Evolutionary conservation across 1,284 basidiomycete species (phyloP).

Genomic region (Fomitopsis pinicola): DNA sequence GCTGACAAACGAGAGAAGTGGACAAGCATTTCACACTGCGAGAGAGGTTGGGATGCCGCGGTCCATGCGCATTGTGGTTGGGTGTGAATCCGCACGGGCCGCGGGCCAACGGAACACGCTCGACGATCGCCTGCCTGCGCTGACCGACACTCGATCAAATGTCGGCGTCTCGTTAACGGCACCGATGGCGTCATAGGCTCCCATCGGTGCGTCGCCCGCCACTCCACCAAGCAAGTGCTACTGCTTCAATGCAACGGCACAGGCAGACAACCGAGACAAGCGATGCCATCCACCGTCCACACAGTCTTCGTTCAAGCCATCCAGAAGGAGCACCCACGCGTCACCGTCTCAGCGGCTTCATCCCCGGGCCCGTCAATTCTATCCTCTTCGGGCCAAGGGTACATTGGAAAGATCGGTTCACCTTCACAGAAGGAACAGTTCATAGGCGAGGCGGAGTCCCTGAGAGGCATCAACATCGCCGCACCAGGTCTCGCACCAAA

Average conservation of each 20-base stretch:
- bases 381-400: constrained; percentile 55
- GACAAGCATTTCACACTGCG: neutral
- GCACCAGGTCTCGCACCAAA: constrained; percentile 66
- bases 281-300: constrained; percentile 15
- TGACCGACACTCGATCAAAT: neutral
- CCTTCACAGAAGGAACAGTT: constrained; percentile 58
- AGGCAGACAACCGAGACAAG: neutral
- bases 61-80: too few relatives aligned
- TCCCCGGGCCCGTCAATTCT: constrained; percentile 36
- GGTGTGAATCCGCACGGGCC: too few relatives aligned
- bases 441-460: constrained; percentile 67
- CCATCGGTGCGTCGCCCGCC: neutral
- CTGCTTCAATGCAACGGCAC: neutral
- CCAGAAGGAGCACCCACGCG: constrained; percentile 42
- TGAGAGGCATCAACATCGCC: constrained; percentile 57
- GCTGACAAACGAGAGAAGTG: neutral
- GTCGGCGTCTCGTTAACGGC: neutral
- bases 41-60: neutral
- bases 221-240: neutral
- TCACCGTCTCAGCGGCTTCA: constrained; percentile 40
- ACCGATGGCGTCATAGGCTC: neutral
- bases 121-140: too few relatives aligned
- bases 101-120: too few relatives aligned
- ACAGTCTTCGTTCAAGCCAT: constrained; percentile 40
- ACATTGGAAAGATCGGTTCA: constrained; percentile 59